Percentiles rank a stretch among this genome's conserved stretches.
phyloP scores from a whole-genome alignment of 352 stramenopile species.

The Pythium brassicae region DNA sequence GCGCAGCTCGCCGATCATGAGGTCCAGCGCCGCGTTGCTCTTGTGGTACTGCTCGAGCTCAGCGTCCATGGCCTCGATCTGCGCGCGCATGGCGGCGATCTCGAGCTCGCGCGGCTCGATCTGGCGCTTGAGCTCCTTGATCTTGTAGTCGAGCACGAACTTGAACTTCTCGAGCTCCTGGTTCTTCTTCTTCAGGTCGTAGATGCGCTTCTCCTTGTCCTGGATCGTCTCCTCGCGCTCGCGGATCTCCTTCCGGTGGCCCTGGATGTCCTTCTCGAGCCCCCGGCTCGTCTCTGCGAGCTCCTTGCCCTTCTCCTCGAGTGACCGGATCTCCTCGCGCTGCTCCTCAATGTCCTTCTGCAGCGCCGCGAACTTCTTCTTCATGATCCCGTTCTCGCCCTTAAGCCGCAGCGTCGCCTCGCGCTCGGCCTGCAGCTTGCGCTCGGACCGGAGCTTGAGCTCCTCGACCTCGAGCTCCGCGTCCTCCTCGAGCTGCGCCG shows the following conservation, averaged over 20 bases:
- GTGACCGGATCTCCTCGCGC: slow-evolving; percentile 89
- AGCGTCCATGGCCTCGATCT: slow-evolving; percentile 95
- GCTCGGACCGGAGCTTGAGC: slow-evolving; percentile 89
- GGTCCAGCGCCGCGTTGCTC: slow-evolving; percentile 90
- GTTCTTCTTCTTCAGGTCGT: slow-evolving; percentile 97
- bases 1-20: slow-evolving; percentile 93
- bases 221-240: slow-evolving; percentile 93
- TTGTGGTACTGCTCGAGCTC: slow-evolving; percentile 95
- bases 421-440: slow-evolving; percentile 85
- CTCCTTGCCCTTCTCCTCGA: slow-evolving; percentile 92
- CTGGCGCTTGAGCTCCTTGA: slow-evolving; percentile 95
- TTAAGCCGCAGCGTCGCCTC: slow-evolving; percentile 93
- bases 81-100: slow-evolving; percentile 92
- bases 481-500: slow-evolving; percentile 92
- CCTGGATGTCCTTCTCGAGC: slow-evolving; percentile 91
- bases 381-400: slow-evolving; percentile 96
- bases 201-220: slow-evolving; percentile 96
- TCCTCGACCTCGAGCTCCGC: slow-evolving; percentile 93
- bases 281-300: slow-evolving; percentile 90
- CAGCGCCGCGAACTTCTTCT: slow-evolving; percentile 94
- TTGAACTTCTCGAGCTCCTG: slow-evolving; percentile 97
- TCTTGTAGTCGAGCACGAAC: slow-evolving; percentile 97
- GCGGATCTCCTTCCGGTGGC: slow-evolving; percentile 91
- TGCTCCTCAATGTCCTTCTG: slow-evolving; percentile 95
- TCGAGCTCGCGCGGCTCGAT: slow-evolving; percentile 94